Percentiles rank a stretch among this genome's conserved stretches.
Conservation (phyloP, 129 eudicot genomes). For the Helianthus annuus region DNA sequence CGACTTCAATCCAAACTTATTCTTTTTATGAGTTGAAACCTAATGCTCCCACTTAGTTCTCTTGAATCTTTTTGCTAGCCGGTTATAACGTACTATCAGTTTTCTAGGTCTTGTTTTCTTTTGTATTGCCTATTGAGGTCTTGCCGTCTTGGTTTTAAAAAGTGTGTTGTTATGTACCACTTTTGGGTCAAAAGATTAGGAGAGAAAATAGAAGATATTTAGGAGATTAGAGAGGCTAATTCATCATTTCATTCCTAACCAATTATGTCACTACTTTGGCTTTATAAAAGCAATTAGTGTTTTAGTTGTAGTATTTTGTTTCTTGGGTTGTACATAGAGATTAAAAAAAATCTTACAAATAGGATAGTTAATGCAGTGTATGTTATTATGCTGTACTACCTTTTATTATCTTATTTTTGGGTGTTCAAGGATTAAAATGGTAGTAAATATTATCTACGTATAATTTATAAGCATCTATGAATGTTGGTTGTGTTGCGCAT, state of each 20-base stretch:
- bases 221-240: too few species aligned
- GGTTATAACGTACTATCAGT: background rate
- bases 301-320: background rate
- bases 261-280: too few species aligned
- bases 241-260: too few species aligned
- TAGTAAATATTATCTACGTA: background rate
- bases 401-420: background rate
- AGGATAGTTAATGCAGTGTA: background rate
- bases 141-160: background rate
- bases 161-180: background rate
- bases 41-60: conserved; percentile 6
- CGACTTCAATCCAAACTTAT: background rate
- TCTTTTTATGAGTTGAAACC: background rate
- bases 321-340: background rate
- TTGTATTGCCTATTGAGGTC: background rate
- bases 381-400: background rate
- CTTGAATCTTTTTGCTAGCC: background rate
- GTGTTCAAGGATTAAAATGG: background rate
- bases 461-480: background rate
- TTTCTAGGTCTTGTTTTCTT: background rate
- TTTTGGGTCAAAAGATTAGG: too few species aligned
- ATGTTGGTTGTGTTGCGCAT: background rate
- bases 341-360: background rate
- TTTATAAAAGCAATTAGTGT: background rate
- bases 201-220: too few species aligned